Percentiles rank a stretch among this genome's conserved stretches.
Conservation (phyloP, 805 yeast genomes). For the Candida nemodendra region DNA sequence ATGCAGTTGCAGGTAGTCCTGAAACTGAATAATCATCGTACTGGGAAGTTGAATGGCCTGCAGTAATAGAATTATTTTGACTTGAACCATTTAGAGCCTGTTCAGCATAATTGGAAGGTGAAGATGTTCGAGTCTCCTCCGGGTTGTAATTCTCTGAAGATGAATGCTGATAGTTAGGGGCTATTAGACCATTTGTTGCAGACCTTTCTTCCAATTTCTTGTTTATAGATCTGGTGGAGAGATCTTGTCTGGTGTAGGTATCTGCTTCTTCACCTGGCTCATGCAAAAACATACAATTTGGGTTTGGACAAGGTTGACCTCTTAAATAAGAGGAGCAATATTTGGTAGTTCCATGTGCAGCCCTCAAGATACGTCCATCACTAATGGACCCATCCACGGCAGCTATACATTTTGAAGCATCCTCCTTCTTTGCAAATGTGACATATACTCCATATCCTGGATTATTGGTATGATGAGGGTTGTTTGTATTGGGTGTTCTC, state of each 20-base stretch:
- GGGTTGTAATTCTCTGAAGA: slow-evolving; percentile 15
- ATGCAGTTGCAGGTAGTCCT: slow-evolving; percentile 67
- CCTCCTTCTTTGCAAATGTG: slow-evolving; percentile 89
- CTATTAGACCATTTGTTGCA: slow-evolving; percentile 35
- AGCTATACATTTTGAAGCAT: slow-evolving; percentile 88
- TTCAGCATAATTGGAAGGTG: slow-evolving; percentile 13
- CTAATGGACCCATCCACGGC: slow-evolving; percentile 91
- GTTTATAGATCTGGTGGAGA: slow-evolving; percentile 71
- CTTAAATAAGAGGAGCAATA: slow-evolving; percentile 95
- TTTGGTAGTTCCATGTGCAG: slow-evolving; percentile 98
- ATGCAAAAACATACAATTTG: slow-evolving; percentile 97
- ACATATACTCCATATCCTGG: slow-evolving; percentile 95
- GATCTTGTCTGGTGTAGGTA: slow-evolving; percentile 85
- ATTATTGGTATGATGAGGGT: slow-evolving; percentile 43
- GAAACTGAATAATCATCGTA: slow-evolving; percentile 17
- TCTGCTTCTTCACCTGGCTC: slow-evolving; percentile 99
- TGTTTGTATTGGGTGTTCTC: slow-evolving; percentile 50
- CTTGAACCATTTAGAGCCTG: slow-evolving; percentile 4
- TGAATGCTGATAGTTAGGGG: slow-evolving; percentile 25
- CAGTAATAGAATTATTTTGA: slow-evolving; percentile 2
- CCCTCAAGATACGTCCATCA: slow-evolving; percentile 86
- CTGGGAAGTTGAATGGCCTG: slow-evolving; percentile 6
- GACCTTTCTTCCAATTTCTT: slow-evolving; percentile 44
- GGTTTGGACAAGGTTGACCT: slow-evolving; percentile 96
- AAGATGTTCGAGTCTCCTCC: slow-evolving; percentile 6